Conservation (phyloP, 371 early-diverging fungal genomes). For the Mucor indicus region DNA sequence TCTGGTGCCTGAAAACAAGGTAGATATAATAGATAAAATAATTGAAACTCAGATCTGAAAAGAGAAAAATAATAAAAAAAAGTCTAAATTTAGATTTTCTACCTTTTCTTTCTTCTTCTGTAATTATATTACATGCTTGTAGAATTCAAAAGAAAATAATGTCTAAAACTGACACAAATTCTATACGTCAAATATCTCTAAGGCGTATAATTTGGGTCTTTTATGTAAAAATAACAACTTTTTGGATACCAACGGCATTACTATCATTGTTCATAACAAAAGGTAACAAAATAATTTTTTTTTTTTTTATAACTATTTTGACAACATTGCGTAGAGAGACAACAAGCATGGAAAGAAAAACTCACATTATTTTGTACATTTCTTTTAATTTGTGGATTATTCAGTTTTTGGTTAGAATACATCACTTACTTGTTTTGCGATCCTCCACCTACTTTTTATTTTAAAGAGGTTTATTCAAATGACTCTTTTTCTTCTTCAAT, state of each 20-base stretch:
- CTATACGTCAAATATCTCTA: conserved; percentile 17
- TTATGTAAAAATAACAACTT: conserved; percentile 17
- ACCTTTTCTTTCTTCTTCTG: no score
- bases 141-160: not conserved
- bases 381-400: conserved; percentile 18
- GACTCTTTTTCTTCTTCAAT: conserved; percentile 22
- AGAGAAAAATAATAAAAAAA: no score
- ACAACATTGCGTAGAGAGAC: conserved; percentile 20
- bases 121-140: no score
- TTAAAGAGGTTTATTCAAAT: conserved; percentile 23
- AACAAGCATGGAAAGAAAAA: conserved; percentile 50
- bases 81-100: no score
- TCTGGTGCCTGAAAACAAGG: no score
- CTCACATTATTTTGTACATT: conserved; percentile 29
- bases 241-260: conserved; percentile 15
- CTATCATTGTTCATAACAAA: conserved; percentile 21
- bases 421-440: conserved; percentile 43
- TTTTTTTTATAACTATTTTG: not conserved
- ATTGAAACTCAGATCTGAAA: no score
- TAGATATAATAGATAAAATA: no score
- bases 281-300: conserved; percentile 12
- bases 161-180: conserved; percentile 13
- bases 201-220: conserved; percentile 27
- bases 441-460: conserved; percentile 22
- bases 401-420: conserved; percentile 45